phyloP scores from a whole-genome alignment of 352 stramenopile genomes.

The Globisporangium takayamanum region DNA sequence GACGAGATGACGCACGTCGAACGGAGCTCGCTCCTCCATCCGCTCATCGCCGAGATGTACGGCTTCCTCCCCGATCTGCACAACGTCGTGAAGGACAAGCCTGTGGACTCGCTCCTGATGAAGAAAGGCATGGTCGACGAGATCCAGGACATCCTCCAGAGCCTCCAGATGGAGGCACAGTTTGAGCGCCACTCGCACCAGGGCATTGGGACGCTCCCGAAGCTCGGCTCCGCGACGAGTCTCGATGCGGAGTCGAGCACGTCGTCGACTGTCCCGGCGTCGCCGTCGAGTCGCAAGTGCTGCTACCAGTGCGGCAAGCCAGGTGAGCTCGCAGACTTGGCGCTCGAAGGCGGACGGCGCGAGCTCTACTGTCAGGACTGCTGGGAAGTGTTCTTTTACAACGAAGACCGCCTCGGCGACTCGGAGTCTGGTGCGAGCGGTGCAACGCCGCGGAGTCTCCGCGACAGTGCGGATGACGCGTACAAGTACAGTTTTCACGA shows the following conservation, averaged over 20 bases:
- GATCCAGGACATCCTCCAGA: conserved; percentile 73
- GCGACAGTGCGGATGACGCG: conserved; percentile 24
- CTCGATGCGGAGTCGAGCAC: not conserved
- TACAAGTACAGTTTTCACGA: conserved; percentile 79
- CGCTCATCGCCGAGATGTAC: conserved; percentile 50
- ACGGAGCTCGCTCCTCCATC: conserved; percentile 33
- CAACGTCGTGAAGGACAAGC: conserved; percentile 47
- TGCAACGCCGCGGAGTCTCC: conserved; percentile 9
- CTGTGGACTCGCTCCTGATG: conserved; percentile 41
- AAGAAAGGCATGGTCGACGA: conserved; percentile 77
- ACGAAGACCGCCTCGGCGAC: conserved; percentile 23
- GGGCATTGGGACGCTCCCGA: conserved; percentile 34
- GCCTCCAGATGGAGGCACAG: conserved; percentile 71
- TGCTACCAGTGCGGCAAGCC: conserved; percentile 53
- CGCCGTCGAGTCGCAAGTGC: conserved; percentile 19
- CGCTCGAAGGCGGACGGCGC: conserved; percentile 30
- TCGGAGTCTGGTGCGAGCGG: conserved; percentile 3
- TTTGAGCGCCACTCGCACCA: conserved; percentile 71
- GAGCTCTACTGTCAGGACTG: conserved; percentile 70
- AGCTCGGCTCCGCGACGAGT: conserved; percentile 4
- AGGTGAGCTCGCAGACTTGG: conserved; percentile 48
- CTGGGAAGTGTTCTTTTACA: conserved; percentile 73
- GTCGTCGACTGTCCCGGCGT: not conserved
- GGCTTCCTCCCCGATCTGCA: conserved; percentile 38
- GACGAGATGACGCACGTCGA: conserved; percentile 16